phyloP scores from a whole-genome alignment of 345 rosid species.

The Rhodomyrtus tomentosa region DNA sequence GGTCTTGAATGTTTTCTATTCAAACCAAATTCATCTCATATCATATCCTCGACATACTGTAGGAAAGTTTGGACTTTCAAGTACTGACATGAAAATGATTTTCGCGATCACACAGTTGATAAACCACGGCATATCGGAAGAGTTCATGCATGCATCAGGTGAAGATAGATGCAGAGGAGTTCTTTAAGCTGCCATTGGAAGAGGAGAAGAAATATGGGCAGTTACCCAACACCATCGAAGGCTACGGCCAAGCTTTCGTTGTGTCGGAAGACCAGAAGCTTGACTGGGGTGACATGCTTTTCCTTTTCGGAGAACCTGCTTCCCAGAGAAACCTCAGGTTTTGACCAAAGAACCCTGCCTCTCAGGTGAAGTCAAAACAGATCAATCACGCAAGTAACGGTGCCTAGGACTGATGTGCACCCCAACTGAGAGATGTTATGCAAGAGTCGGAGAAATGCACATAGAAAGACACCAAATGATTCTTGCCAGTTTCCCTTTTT shows the following conservation, averaged over 20 bases:
- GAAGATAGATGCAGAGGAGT: conserved; percentile 22
- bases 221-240: conserved; percentile 25
- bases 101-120: conserved; percentile 11
- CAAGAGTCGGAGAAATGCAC: not conserved
- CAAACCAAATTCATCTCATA: not conserved
- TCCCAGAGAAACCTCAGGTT: conserved; percentile 10
- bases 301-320: conserved; percentile 18
- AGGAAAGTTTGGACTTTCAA: not conserved
- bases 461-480: not conserved
- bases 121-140: conserved; percentile 20
- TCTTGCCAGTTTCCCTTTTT: not conserved
- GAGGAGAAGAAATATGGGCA: conserved; percentile 25
- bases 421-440: not conserved
- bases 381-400: not conserved
- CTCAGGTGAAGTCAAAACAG: conserved; percentile 13
- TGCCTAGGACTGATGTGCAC: not conserved
- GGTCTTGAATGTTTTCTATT: not conserved
- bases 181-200: conserved; percentile 30
- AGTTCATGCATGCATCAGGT: conserved; percentile 18
- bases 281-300: conserved; percentile 47
- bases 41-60: not conserved
- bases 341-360: conserved; percentile 25
- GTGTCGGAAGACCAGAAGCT: conserved; percentile 35
- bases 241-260: conserved; percentile 49
- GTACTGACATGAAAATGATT: not conserved